These are phyloP conservation scores for Penicillium sp. DNA, from an alignment of 2,329 filamentous ascomycete species.

Conservation along the genomic window DNA sequence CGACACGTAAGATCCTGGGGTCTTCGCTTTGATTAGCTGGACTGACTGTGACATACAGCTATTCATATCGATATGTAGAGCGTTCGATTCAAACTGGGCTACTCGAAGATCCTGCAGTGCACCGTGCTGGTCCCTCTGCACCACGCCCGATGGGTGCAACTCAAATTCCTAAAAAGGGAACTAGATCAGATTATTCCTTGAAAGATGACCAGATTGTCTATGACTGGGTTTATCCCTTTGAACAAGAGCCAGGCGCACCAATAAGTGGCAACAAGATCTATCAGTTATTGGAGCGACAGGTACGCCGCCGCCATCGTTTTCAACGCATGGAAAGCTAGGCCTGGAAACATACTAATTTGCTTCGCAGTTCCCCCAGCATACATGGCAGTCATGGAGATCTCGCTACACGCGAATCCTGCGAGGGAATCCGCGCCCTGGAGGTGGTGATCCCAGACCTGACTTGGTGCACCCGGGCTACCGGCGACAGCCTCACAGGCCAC, in stretches of 20 bases:
- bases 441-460: slow-evolving; percentile 15
- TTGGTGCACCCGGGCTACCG: slow-evolving; percentile 3
- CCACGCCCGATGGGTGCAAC: slow-evolving; percentile 47
- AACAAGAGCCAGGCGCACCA: slow-evolving; percentile 30
- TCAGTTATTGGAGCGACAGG: slow-evolving; percentile 41
- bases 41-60: slow-evolving; percentile 36
- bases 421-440: slow-evolving; percentile 36
- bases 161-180: slow-evolving; percentile 34
- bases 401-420: slow-evolving; percentile 46
- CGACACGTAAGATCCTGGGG: slow-evolving; percentile 45
- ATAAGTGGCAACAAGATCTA: slow-evolving; percentile 47
- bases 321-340: no score
- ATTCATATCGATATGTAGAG: slow-evolving; percentile 60
- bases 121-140: slow-evolving; percentile 47
- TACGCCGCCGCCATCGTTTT: slow-evolving; percentile 18
- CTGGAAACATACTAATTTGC: slow-evolving; percentile 4
- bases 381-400: slow-evolving; percentile 50
- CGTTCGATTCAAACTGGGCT: slow-evolving; percentile 50
- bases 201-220: slow-evolving; percentile 47
- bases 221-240: slow-evolving; percentile 43
- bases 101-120: slow-evolving; percentile 49
- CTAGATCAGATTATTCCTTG: slow-evolving; percentile 37
- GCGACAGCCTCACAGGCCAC: background rate
- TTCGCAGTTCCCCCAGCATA: slow-evolving; percentile 44
- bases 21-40: no score